A percentile compares a stretch with the other conserved stretches of the same genome.
Conservation (phyloP, 1,284 basidiomycete species). For the Athelia psychrophila region DNA sequence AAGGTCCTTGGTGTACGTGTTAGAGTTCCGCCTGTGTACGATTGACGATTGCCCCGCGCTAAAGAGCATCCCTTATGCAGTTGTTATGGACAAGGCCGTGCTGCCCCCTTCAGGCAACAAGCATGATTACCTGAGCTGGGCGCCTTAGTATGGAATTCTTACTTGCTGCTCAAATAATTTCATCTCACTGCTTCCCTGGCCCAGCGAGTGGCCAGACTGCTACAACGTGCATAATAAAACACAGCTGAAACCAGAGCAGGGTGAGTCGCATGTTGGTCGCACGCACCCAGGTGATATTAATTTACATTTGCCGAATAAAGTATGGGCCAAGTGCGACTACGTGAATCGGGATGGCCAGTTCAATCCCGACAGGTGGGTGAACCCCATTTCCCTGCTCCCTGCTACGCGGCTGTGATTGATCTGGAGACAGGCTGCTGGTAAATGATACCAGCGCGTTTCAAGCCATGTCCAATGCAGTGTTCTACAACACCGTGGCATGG, state of each 20-base stretch:
- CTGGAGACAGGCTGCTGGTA: slow-evolving; percentile 60
- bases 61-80: slow-evolving; percentile 21
- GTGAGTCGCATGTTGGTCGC: slow-evolving; percentile 28
- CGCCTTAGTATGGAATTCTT: slow-evolving; percentile 41
- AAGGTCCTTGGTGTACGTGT: slow-evolving; percentile 55
- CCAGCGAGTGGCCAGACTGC: slow-evolving; percentile 62
- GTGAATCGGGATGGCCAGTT: slow-evolving; percentile 26
- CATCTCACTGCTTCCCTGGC: neutral
- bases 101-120: slow-evolving; percentile 40
- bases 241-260: slow-evolving; percentile 39
- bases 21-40: too few relatives aligned
- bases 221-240: slow-evolving; percentile 44
- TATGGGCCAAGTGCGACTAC: slow-evolving; percentile 25
- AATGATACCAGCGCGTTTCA: slow-evolving; percentile 53
- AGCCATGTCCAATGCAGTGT: slow-evolving; percentile 53
- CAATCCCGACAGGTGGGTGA: slow-evolving; percentile 29
- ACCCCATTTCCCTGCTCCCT: neutral
- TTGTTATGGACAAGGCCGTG: slow-evolving; percentile 36
- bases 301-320: slow-evolving; percentile 1
- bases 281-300: neutral
- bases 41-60: too few relatives aligned
- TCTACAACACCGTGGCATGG: slow-evolving; percentile 61
- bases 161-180: neutral
- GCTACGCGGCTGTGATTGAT: slow-evolving; percentile 44
- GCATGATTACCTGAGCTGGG: slow-evolving; percentile 56